Evolutionary conservation across 2,329 filamentous ascomycete species (phyloP).

Genomic region (Aotearoamyces nothofagi): DNA sequence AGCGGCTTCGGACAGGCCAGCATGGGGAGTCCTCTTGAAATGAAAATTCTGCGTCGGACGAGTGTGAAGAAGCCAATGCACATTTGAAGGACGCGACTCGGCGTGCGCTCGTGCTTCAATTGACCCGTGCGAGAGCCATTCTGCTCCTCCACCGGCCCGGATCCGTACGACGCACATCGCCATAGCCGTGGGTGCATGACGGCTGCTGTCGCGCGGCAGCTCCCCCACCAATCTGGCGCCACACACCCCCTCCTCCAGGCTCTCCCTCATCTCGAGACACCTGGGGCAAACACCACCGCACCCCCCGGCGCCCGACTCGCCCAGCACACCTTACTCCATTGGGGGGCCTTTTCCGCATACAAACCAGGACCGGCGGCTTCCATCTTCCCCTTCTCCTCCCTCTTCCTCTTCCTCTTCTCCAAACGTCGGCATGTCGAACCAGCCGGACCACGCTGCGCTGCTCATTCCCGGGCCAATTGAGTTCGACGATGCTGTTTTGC

Average conservation of each 20-base stretch:
- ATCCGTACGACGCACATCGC: too few species aligned
- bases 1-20: too few species aligned
- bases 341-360: conserved; percentile 9
- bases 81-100: too few species aligned
- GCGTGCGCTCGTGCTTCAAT: too few species aligned
- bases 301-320: too few species aligned
- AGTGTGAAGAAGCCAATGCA: too few species aligned
- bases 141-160: too few species aligned
- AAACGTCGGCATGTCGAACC: conserved; percentile 37
- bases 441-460: conserved; percentile 52
- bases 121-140: too few species aligned
- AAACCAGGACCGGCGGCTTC: conserved; percentile 15
- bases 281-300: conserved; percentile 17
- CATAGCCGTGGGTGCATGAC: conserved; percentile 1
- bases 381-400: conserved; percentile 3
- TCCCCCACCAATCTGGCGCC: conserved; percentile 13
- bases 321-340: conserved; percentile 17
- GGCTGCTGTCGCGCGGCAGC: conserved; percentile 2
- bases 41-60: too few species aligned
- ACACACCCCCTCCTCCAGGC: conserved; percentile 10
- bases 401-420: conserved; percentile 9
- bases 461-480: conserved; percentile 96
- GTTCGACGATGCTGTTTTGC: conserved; percentile 91
- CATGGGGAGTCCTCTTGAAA: too few species aligned
- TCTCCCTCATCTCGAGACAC: conserved; percentile 24